Evolutionary conservation across 441 rosid genomes (phyloP).

Genomic region (Theobroma grandiflorum): DNA sequence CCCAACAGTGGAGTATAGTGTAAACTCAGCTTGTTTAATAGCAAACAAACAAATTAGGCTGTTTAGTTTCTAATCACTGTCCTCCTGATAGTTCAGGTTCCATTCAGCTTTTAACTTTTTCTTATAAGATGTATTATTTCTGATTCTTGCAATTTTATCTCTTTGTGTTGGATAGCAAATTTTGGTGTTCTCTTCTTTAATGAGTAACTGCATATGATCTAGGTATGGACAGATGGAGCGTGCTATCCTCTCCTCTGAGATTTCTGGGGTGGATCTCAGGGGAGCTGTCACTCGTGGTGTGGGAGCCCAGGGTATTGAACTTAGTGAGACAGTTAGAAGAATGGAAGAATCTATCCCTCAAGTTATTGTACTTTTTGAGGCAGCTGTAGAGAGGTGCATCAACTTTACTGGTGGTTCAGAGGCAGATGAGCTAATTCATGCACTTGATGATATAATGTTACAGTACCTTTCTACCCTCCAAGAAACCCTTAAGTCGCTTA

Average conservation of each 20-base stretch:
- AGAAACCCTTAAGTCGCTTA: constrained; percentile 93
- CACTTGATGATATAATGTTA: constrained; percentile 89
- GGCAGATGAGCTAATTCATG: constrained; percentile 94
- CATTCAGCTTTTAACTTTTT: neutral
- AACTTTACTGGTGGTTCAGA: constrained; percentile 98
- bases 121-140: constrained; percentile 10
- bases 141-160: neutral
- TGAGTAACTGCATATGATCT: constrained; percentile 36
- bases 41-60: neutral
- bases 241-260: constrained; percentile 88
- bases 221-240: constrained; percentile 98
- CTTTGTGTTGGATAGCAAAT: constrained; percentile 16
- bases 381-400: constrained; percentile 94
- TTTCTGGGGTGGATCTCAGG: constrained; percentile 89
- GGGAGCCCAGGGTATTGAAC: constrained; percentile 99
- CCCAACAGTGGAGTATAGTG: neutral
- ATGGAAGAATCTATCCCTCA: constrained; percentile 99
- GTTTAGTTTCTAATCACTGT: neutral
- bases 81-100: neutral
- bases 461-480: constrained; percentile 90
- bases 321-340: constrained; percentile 96
- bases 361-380: constrained; percentile 92
- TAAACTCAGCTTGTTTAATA: neutral
- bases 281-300: constrained; percentile 98
- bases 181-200: constrained; percentile 29